A percentile compares a stretch with the other conserved stretches of the same genome.
These are phyloP conservation scores for Westerdykella ornata DNA, from an alignment of 2,329 filamentous ascomycete genomes.

Conservation along the genomic window DNA sequence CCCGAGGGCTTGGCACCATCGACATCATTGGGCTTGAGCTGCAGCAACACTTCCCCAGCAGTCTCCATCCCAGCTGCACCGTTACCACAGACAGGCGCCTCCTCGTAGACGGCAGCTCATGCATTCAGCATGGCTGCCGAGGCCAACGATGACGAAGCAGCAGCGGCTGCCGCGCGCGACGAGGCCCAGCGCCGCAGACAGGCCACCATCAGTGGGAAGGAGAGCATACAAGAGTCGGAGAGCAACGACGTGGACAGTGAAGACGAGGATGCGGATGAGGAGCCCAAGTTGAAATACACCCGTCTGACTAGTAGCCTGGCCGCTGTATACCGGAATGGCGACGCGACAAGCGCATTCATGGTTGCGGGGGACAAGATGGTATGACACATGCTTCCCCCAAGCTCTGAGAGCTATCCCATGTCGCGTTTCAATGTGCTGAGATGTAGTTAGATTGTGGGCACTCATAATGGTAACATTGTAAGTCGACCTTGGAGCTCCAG, in stretches of 20 bases:
- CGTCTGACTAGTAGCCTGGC: slow-evolving; percentile 74
- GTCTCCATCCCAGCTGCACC: slow-evolving; percentile 16
- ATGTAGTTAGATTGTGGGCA: slow-evolving; percentile 67
- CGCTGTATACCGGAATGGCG: slow-evolving; percentile 83
- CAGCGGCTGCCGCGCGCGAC: slow-evolving; percentile 43
- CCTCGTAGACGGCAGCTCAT: slow-evolving; percentile 27
- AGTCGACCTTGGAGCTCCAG: slow-evolving; percentile 33
- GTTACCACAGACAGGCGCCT: slow-evolving; percentile 15
- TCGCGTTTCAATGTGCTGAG: slow-evolving; percentile 53
- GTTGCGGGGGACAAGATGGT: slow-evolving; percentile 97
- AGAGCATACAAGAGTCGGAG: slow-evolving; percentile 21
- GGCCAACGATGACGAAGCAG: slow-evolving; percentile 27
- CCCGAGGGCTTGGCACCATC: slow-evolving; percentile 19
- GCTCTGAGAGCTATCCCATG: slow-evolving; percentile 41
- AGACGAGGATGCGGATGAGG: slow-evolving; percentile 81
- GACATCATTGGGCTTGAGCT: slow-evolving; percentile 23
- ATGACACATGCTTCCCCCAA: slow-evolving; percentile 27
- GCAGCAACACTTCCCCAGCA: slow-evolving; percentile 2
- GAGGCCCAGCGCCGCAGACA: slow-evolving; percentile 31
- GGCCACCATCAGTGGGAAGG: slow-evolving; percentile 18
- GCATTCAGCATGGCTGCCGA: slow-evolving; percentile 39
- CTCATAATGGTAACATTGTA: slow-evolving; percentile 94
- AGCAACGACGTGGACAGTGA: slow-evolving; percentile 53
- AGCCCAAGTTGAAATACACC: slow-evolving; percentile 89
- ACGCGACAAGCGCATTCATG: slow-evolving; percentile 85